A percentile compares a stretch with the other conserved stretches of the same genome.
Evolutionary conservation across 495 filamentous ascomycete species (phyloP).

Genomic region (Penicillium cosmopolitanum): DNA sequence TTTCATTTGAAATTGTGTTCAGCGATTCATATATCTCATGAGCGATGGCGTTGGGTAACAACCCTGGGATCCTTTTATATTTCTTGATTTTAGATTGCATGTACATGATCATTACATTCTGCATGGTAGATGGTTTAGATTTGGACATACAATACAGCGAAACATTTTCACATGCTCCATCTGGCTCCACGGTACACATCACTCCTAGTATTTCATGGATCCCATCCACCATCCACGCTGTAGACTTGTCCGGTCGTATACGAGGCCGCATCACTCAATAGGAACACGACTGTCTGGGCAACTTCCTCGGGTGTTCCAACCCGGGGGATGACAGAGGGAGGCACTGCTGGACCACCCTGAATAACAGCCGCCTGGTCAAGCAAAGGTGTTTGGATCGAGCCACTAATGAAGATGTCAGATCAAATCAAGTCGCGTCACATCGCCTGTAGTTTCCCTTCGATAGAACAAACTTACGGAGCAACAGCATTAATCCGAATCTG

Average conservation of each 20-base stretch:
- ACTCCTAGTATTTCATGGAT: conserved; percentile 19
- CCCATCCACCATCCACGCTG: conserved; percentile 47
- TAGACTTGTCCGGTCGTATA: conserved; percentile 56
- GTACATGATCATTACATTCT: not conserved
- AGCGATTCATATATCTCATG: not conserved
- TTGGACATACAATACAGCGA: not conserved
- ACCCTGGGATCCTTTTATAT: not conserved
- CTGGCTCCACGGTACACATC: not conserved
- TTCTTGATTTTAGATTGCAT: not conserved
- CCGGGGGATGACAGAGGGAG: conserved; percentile 47
- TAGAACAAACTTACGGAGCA: conserved; percentile 47
- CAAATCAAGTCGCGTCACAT: not conserved
- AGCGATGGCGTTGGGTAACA: not conserved
- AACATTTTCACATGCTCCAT: not conserved
- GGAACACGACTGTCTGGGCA: conserved; percentile 55
- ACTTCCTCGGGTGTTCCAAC: conserved; percentile 53
- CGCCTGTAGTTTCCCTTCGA: not conserved
- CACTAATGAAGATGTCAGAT: conserved; percentile 30
- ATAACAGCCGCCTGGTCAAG: conserved; percentile 34
- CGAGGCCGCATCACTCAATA: conserved; percentile 58
- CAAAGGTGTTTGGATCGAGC: conserved; percentile 60
- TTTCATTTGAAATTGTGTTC: not conserved
- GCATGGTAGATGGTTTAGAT: not conserved
- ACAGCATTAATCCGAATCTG: conserved; percentile 63
- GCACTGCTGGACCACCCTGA: conserved; percentile 36